phyloP scores from a whole-genome alignment of 2,329 filamentous ascomycete species.

The Gyromitra esculenta region DNA sequence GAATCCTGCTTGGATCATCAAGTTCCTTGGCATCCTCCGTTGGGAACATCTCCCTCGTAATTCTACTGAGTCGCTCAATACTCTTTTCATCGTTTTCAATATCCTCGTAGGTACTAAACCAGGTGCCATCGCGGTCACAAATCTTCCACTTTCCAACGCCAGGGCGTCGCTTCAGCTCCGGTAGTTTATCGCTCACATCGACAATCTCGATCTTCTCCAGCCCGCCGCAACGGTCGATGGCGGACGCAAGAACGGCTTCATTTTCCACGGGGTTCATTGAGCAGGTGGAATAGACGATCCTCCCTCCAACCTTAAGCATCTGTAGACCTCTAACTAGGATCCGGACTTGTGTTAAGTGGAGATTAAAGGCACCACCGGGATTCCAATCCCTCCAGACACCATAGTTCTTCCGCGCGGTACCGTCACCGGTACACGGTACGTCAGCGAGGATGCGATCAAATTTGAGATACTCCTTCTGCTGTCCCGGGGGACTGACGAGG shows the following conservation, averaged over 20 bases:
- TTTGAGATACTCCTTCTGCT: constrained; percentile 79
- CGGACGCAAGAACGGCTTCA: constrained; percentile 87
- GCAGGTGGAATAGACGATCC: constrained; percentile 97
- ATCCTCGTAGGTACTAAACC: constrained; percentile 84
- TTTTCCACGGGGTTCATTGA: constrained; percentile 99
- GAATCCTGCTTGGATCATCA: constrained; percentile 70
- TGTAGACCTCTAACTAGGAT: constrained; percentile 93
- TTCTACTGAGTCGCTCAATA: constrained; percentile 71
- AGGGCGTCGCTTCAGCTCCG: constrained; percentile 76
- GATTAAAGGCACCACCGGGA: constrained; percentile 83
- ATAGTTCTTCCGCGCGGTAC: constrained; percentile 90
- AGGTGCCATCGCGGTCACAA: constrained; percentile 82
- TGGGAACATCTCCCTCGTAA: constrained; percentile 87
- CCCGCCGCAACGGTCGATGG: constrained; percentile 90
- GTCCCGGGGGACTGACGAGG: constrained; percentile 73
- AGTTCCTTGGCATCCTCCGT: constrained; percentile 64
- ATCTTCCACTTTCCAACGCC: constrained; percentile 85
- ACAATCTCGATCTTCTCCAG: constrained; percentile 81
- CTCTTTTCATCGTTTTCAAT: constrained; percentile 74
- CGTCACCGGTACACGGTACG: constrained; percentile 95
- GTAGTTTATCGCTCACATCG: constrained; percentile 81
- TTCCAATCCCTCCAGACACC: constrained; percentile 96
- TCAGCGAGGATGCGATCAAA: constrained; percentile 97
- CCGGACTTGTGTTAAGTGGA: constrained; percentile 85
- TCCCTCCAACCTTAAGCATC: constrained; percentile 93